phyloP scores from a whole-genome alignment of 225 moss, liverwort and hornwort genomes.

The Bryoerythrophyllum caledonicum region DNA sequence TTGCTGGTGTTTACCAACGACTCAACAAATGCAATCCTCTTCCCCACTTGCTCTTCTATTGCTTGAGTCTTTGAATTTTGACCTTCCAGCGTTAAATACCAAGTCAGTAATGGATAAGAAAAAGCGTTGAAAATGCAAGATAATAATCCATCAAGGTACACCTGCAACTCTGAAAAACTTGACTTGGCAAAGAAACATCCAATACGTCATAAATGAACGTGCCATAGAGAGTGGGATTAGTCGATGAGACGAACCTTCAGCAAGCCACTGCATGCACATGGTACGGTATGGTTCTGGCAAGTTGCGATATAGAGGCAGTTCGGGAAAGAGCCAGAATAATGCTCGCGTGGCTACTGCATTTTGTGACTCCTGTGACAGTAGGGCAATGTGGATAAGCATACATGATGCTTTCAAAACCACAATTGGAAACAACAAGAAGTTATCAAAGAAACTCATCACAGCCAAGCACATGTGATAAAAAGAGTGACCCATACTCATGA shows the following conservation, averaged over 20 bases:
- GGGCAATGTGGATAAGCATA: not conserved
- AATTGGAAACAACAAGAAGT: not conserved
- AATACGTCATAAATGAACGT: not conserved
- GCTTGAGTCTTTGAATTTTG: constrained; percentile 72
- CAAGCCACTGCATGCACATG: constrained; percentile 91
- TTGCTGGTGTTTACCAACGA: constrained; percentile 77
- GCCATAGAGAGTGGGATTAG: not conserved
- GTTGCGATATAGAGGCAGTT: constrained; percentile 84
- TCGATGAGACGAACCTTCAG: constrained; percentile 66
- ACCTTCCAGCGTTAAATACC: constrained; percentile 45
- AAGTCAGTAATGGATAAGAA: constrained; percentile 20
- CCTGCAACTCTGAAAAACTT: not conserved
- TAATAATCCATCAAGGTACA: constrained; percentile 10
- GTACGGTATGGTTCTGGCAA: constrained; percentile 87
- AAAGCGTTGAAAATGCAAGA: constrained; percentile 2
- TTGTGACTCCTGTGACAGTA: constrained; percentile 80
- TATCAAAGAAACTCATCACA: constrained; percentile 10
- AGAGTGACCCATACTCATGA: constrained; percentile 15
- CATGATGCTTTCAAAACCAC: not conserved
- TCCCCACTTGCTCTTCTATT: constrained; percentile 67
- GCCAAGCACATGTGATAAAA: constrained; percentile 3
- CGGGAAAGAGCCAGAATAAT: constrained; percentile 76
- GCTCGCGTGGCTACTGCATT: constrained; percentile 96
- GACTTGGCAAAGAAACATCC: constrained; percentile 1
- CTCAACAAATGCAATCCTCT: constrained; percentile 90